Evolutionary conservation across 73 alveolate genomes (phyloP), one percentile per base, ranked within the genome.

Genomic region (Tetrahymena elliotti): DNA sequence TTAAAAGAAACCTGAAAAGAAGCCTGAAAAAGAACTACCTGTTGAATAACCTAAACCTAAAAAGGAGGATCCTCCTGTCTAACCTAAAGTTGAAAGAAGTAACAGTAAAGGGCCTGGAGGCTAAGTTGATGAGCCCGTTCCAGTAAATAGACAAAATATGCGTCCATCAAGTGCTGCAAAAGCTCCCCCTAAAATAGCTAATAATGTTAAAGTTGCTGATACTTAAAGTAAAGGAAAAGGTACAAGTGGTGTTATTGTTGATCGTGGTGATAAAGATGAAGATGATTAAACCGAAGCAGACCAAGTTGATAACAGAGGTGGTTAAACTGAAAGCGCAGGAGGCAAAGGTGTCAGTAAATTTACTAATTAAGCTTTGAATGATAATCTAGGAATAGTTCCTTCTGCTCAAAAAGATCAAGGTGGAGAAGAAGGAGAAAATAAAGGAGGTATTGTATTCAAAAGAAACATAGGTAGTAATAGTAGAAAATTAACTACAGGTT

Each of bases 61-160:
- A 93, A 54, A 22, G 16, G 93, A 95, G 93, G 93, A 84, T 22
- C 95, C 96, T 34, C 96, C 96, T 13, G 41, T 88, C 84, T 41
- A 94, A 88, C 82, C 82, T 47, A 35, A 94, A 68, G 88, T 68
- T 16, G 88, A 68, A 68, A 68, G 88, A 68, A 68, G 88, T 24
- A 68, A 68, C 36, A 68, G 88, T 36, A 68, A 68, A 31, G 88
- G 88, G 0, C 36, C 38, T 68, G 88, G 88, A 68, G 88, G 88
- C 20, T 68, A 68, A 31, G 88, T 68, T 68, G 88, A 68, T 68
- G 88, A 68, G 36, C 88, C 88, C 11, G 36, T 68, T 68, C 88
- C 88, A 6, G 88, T 68, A 3, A 68, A 68, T 68, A 68, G 36
- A 68, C 10, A 68, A 31, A 27, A 68, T 16, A 68, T 68, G 88